Conservation (phyloP, 2,329 filamentous ascomycete species). For the Emergomyces orientalis region DNA sequence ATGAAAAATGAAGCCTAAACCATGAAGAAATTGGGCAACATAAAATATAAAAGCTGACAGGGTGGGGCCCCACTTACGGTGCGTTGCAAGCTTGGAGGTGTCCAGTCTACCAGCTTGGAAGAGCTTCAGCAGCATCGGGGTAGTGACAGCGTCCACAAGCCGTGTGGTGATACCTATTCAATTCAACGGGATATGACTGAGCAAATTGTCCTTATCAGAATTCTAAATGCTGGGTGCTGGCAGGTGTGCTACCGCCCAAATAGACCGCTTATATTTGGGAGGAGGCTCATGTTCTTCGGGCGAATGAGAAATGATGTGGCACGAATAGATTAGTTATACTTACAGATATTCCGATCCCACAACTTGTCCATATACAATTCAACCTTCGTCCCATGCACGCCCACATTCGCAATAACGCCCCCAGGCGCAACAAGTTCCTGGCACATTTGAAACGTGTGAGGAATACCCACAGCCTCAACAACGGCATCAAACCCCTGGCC, state of each 20-base stretch:
- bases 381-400: constrained; percentile 48
- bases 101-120: constrained; percentile 36
- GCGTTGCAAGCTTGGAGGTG: constrained; percentile 39
- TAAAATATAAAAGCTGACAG: not conserved
- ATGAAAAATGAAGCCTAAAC: too few species aligned
- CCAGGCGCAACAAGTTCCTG: constrained; percentile 47
- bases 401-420: constrained; percentile 49
- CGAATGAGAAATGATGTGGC: not conserved
- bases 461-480: constrained; percentile 50
- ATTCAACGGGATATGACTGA: not conserved
- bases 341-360: constrained; percentile 48
- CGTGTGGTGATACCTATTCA: constrained; percentile 39
- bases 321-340: constrained; percentile 17
- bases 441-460: constrained; percentile 45
- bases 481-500: constrained; percentile 48
- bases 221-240: not conserved
- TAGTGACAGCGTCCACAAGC: constrained; percentile 41
- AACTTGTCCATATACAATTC: constrained; percentile 45
- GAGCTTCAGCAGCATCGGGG: constrained; percentile 43
- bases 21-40: too few species aligned
- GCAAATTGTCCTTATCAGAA: not conserved
- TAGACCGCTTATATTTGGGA: not conserved
- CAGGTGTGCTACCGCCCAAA: not conserved
- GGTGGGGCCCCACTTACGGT: constrained; percentile 27
- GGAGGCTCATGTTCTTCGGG: too few species aligned